phyloP scores from a whole-genome alignment of 495 filamentous ascomycete genomes.

The Hypoxylon fragiforme region DNA sequence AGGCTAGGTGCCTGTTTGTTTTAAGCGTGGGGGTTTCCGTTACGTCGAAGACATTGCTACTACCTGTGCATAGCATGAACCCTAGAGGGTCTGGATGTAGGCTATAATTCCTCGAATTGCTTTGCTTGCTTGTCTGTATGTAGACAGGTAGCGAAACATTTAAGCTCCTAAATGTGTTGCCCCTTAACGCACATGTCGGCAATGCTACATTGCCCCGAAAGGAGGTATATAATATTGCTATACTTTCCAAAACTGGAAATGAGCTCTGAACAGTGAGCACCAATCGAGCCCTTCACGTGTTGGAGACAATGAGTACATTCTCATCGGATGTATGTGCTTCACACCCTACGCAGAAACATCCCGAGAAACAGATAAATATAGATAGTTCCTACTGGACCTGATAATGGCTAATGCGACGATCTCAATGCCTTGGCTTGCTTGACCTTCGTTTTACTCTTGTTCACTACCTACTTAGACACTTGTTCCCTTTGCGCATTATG shows the following conservation, averaged over 20 bases:
- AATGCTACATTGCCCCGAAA: conserved; percentile 12
- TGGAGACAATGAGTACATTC: conserved; percentile 3
- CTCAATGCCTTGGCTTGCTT: conserved; percentile 21
- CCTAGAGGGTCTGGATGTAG: too few relatives aligned
- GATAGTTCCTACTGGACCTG: background rate
- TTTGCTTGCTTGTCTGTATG: too few relatives aligned
- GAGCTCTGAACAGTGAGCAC: conserved; percentile 30
- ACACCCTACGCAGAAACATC: background rate
- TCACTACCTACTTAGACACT: too few relatives aligned
- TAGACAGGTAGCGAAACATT: too few relatives aligned
- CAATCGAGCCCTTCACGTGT: conserved; percentile 18
- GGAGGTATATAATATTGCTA: conserved; percentile 15
- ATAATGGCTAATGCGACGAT: background rate
- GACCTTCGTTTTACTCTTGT: conserved; percentile 14
- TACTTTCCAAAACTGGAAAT: conserved; percentile 36
- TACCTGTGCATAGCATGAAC: too few relatives aligned
- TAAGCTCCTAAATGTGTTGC: conserved; percentile 6
- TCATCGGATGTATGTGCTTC: conserved; percentile 18
- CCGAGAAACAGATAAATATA: conserved; percentile 17
- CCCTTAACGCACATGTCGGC: conserved; percentile 7
- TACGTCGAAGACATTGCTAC: conserved; percentile 24
- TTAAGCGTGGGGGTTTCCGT: conserved; percentile 33
- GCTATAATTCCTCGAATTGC: too few relatives aligned
- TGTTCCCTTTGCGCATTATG: background rate
- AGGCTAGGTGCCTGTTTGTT: conserved; percentile 12